Percentiles rank a stretch among this genome's conserved stretches.
phyloP scores from a whole-genome alignment of 805 yeast species.

The Dipodascus geniculatus region DNA sequence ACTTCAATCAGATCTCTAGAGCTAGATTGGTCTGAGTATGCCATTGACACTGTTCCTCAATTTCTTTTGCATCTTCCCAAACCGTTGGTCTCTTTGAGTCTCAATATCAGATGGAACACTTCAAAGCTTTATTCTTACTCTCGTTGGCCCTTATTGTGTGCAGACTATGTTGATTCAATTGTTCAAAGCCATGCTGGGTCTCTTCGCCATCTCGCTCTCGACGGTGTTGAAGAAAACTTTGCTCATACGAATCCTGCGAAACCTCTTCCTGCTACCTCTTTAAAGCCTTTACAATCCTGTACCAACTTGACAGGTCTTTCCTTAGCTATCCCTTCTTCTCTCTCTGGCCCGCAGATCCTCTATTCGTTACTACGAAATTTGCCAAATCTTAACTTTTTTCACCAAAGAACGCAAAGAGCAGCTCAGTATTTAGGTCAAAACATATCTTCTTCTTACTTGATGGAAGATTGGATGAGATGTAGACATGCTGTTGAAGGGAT shows the following conservation, averaged over 20 bases:
- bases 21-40: constrained; percentile 4
- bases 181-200: constrained; percentile 1
- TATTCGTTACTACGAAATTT: constrained; percentile 2
- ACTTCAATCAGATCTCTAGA: neutral
- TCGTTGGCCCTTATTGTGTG: constrained; percentile 3
- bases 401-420: neutral
- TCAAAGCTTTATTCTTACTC: neutral
- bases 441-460: constrained; percentile 3
- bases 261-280: neutral
- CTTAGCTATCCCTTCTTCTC: neutral
- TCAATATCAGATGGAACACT: neutral
- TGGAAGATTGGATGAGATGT: constrained; percentile 9
- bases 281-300: neutral
- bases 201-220: constrained; percentile 1
- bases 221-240: constrained; percentile 4
- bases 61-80: neutral
- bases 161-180: constrained; percentile 3
- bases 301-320: constrained; percentile 1
- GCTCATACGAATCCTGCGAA: constrained; percentile 2
- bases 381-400: constrained; percentile 4
- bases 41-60: neutral
- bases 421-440: constrained; percentile 10
- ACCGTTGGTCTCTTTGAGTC: constrained; percentile 2
- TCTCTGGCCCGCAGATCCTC: neutral
- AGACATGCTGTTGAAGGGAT: constrained; percentile 4